phyloP scores from a whole-genome alignment of 31 red algal genomes.

The Porphyra umbilicalis region DNA sequence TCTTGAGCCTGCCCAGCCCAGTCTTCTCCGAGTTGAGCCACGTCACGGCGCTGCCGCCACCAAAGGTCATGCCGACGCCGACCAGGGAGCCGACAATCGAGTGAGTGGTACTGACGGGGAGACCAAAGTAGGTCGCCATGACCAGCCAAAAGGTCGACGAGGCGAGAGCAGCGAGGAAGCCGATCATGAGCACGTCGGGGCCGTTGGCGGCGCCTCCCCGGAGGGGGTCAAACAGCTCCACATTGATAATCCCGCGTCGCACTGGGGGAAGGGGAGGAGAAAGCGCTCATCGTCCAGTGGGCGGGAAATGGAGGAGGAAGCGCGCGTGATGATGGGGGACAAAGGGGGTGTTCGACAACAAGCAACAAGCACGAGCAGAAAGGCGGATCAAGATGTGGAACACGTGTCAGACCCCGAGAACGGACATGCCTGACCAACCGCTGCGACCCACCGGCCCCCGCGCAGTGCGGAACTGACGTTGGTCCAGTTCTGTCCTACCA shows the following conservation, averaged over 20 bases:
- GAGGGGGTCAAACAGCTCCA: constrained; percentile 25
- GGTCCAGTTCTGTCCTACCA: too few species aligned
- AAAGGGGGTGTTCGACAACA: too few species aligned
- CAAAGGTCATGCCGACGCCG: constrained; percentile 55
- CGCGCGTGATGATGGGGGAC: too few species aligned
- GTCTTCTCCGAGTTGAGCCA: constrained; percentile 20
- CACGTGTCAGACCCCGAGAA: too few species aligned
- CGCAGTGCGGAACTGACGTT: too few species aligned
- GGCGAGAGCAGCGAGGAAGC: constrained; percentile 54
- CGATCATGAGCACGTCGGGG: constrained; percentile 66
- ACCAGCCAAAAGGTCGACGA: constrained; percentile 52
- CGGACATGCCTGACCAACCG: too few species aligned
- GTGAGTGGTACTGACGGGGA: constrained; percentile 86
- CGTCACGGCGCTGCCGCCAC: constrained; percentile 20
- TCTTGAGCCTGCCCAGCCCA: constrained; percentile 23
- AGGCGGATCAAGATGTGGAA: too few species aligned
- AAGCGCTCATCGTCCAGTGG: too few species aligned
- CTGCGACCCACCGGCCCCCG: too few species aligned
- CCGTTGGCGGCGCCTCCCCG: constrained; percentile 33
- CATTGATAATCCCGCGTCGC: constrained; percentile 46
- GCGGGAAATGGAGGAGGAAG: too few species aligned
- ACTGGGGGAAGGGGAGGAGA: not conserved
- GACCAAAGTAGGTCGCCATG: constrained; percentile 48
- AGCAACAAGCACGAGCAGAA: too few species aligned
- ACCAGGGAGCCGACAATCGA: constrained; percentile 67